phyloP scores from a whole-genome alignment of 495 filamentous ascomycete genomes.

The Aspergillus wentii region DNA sequence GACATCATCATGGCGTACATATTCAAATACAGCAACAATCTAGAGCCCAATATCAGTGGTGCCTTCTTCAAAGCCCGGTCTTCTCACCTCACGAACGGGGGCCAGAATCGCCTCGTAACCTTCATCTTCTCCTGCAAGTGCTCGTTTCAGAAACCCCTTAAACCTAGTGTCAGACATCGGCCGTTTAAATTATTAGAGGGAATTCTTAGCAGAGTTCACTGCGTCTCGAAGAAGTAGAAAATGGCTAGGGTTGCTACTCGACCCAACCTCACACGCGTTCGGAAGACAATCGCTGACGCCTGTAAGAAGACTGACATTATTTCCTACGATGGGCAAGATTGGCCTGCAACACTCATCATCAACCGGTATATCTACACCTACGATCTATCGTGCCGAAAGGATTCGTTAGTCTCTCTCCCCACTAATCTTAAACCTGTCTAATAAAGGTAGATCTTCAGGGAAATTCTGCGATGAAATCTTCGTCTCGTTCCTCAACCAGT shows the following conservation, averaged over 20 bases:
- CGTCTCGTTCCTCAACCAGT: neutral
- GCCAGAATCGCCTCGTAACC: neutral
- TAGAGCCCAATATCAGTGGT: neutral
- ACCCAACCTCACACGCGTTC: neutral
- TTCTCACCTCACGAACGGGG: neutral
- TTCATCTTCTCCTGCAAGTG: neutral
- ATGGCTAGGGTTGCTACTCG: neutral
- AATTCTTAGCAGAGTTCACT: neutral
- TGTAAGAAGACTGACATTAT: slow-evolving; percentile 4
- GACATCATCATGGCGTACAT: neutral
- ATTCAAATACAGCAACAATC: neutral
- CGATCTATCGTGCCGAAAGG: slow-evolving; percentile 3
- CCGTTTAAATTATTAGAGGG: neutral
- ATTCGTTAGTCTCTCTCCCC: neutral
- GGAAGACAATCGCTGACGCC: neutral
- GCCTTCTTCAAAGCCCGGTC: neutral
- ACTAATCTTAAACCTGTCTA: neutral
- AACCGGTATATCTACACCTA: slow-evolving; percentile 2
- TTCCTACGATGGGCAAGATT: neutral
- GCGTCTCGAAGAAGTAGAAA: neutral
- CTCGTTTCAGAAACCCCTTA: neutral
- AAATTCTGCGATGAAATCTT: neutral
- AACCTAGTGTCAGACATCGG: neutral
- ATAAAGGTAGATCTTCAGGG: neutral
- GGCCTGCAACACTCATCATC: slow-evolving; percentile 3